Conservation (phyloP, 2,329 filamentous ascomycete species). For the Scytalidium lignicola region DNA sequence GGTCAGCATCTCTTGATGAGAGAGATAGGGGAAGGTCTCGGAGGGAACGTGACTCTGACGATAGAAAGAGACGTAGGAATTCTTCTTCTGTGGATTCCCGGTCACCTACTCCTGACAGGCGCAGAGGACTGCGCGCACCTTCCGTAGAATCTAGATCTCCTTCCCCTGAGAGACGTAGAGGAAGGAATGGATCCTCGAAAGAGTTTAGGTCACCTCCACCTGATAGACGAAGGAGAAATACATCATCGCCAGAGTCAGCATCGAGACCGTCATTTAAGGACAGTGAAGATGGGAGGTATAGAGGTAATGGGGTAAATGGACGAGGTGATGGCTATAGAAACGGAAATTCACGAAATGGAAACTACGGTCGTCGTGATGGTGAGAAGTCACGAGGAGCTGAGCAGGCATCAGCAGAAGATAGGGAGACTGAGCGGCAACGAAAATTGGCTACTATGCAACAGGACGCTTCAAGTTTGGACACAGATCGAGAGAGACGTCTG, state of each 20-base stretch:
- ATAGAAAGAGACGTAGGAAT: constrained; percentile 14
- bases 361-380: constrained; percentile 23
- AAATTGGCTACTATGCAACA: constrained; percentile 71
- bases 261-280: not conserved
- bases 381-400: constrained; percentile 11
- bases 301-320: constrained; percentile 13
- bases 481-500: constrained; percentile 64
- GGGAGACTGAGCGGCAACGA: constrained; percentile 55
- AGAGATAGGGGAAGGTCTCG: constrained; percentile 13
- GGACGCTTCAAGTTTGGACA: constrained; percentile 63
- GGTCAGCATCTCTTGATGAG: constrained; percentile 26
- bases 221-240: constrained; percentile 16
- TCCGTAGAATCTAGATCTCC: constrained; percentile 25
- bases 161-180: constrained; percentile 30
- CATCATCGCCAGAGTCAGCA: not conserved
- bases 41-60: constrained; percentile 13
- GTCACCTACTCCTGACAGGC: constrained; percentile 32
- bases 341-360: constrained; percentile 19
- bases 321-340: constrained; percentile 20
- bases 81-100: constrained; percentile 25
- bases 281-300: constrained; percentile 6
- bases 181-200: constrained; percentile 1
- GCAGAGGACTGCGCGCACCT: constrained; percentile 17
- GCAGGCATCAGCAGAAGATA: constrained; percentile 21
- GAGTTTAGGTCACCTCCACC: constrained; percentile 29